Evolutionary conservation across 2,329 filamentous ascomycete species (phyloP), one percentile per base, ranked within the genome.

Genomic region (Byssoonygena ceratinophila): DNA sequence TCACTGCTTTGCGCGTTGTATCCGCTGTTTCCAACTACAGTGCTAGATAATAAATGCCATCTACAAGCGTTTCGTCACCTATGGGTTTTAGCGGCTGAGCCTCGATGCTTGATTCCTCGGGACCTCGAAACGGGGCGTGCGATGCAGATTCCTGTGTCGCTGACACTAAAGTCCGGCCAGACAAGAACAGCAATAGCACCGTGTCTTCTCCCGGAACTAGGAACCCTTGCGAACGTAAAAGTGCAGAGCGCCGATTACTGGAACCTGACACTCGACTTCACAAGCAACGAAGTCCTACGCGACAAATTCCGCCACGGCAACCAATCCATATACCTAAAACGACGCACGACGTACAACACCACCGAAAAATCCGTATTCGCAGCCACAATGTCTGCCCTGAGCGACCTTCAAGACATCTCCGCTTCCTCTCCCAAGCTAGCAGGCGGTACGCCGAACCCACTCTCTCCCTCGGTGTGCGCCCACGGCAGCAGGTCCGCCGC

Each of bases 1-100:
- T 81, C 87, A 11, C 75, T 98, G 5, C 79, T 98, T 6, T 84
- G 92, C 40, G 85, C 92, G 1, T 94, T 98, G 67, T 98, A 98
- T 63, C 92, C 92, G 0, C 77, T 96, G 18, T 96, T 94, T 65
- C 92, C 92, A 0, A 84, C 81, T 8, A 84, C 81, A 27, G 87
- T 97, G 1, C 85, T 94, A 62, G 92, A 98, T 70, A 97, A 97
- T 64, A 85, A 87, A 58, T 89, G 88, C 9, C 92, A 98, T 62
- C 76, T 98, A 4, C 92, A 98, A 71, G 92, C 94, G 2, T 92
- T 98, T 72, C 82, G 94, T 4, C 91, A 98, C 68, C 86, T 98
- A 63, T 98, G 92, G 92, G 91, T 95, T 9, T 76, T 98, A 2
- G 92, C 92, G 1, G 84, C 87, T 0, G 92, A 98, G 62, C 81